A percentile compares a stretch with the other conserved stretches of the same genome.
Evolutionary conservation across 2,329 filamentous ascomycete species (phyloP).

Genomic region (Aspergillus udagawae): DNA sequence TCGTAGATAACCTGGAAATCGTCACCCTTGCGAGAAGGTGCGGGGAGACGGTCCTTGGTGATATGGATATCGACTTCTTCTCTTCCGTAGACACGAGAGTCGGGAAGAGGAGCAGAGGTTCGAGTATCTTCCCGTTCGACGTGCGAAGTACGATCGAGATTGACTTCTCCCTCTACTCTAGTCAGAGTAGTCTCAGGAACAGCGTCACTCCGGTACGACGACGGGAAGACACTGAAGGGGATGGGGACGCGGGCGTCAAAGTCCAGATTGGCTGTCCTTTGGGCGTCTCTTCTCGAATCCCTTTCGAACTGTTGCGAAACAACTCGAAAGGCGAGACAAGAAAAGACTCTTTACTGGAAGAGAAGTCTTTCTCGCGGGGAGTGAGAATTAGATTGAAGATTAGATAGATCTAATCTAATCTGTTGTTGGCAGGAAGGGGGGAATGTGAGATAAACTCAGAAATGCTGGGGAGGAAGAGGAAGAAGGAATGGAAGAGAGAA

Average conservation of each 20-base stretch:
- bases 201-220: slow-evolving; percentile 81
- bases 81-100: slow-evolving; percentile 65
- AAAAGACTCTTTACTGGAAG: slow-evolving; percentile 40
- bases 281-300: slow-evolving; percentile 67
- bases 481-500: slow-evolving; percentile 7
- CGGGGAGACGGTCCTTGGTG: slow-evolving; percentile 16
- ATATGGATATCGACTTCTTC: slow-evolving; percentile 86
- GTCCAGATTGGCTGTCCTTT: slow-evolving; percentile 95
- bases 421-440: slow-evolving; percentile 16
- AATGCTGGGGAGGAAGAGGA: slow-evolving; percentile 17
- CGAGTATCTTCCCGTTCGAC: slow-evolving; percentile 98
- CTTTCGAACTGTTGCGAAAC: slow-evolving; percentile 44
- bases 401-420: slow-evolving; percentile 20
- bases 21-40: slow-evolving; percentile 3
- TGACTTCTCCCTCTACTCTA: slow-evolving; percentile 87
- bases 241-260: slow-evolving; percentile 99
- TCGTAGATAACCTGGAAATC: slow-evolving; percentile 25
- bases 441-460: slow-evolving; percentile 8
- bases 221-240: slow-evolving; percentile 99
- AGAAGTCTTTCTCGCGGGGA: slow-evolving; percentile 35
- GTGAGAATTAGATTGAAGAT: slow-evolving; percentile 14
- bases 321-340: slow-evolving; percentile 48
- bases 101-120: slow-evolving; percentile 62
- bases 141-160: slow-evolving; percentile 68
- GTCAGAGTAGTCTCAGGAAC: slow-evolving; percentile 63